These are phyloP conservation scores for Diaporthe ampelina DNA, from an alignment of 2,329 filamentous ascomycete species.

Conservation along the genomic window DNA sequence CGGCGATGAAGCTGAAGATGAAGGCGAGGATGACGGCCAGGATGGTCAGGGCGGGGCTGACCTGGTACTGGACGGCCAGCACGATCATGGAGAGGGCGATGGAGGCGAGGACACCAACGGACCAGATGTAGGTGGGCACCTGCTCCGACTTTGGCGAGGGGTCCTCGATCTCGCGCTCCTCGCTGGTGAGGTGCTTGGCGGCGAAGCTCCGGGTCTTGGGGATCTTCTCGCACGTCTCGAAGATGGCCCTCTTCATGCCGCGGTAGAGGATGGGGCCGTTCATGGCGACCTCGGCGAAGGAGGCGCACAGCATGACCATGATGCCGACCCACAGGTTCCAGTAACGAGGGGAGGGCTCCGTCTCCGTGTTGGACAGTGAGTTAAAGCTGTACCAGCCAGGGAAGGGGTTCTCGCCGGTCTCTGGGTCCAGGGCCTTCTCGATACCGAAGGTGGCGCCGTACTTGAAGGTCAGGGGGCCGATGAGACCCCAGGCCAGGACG, in stretches of 20 bases:
- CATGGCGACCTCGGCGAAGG: conserved; percentile 55
- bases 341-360: conserved; percentile 54
- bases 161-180: conserved; percentile 54
- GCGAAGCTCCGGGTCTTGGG: conserved; percentile 57
- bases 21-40: conserved; percentile 70
- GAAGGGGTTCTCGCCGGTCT: conserved; percentile 13
- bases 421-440: conserved; percentile 58
- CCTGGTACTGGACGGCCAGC: conserved; percentile 65
- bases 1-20: conserved; percentile 73
- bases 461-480: conserved; percentile 69
- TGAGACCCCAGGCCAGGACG: conserved; percentile 68
- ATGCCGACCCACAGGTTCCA: conserved; percentile 60
- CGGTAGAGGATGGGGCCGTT: conserved; percentile 56
- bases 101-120: conserved; percentile 61
- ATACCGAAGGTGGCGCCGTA: conserved; percentile 64
- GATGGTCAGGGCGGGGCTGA: conserved; percentile 69
- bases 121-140: conserved; percentile 68
- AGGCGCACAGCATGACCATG: conserved; percentile 57
- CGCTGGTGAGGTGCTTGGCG: conserved; percentile 54
- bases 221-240: conserved; percentile 56
- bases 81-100: conserved; percentile 66
- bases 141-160: conserved; percentile 60
- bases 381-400: conserved; percentile 49
- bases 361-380: conserved; percentile 49
- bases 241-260: conserved; percentile 60